phyloP scores from a whole-genome alignment of 371 early-diverging fungal species.

The Mortierella sp. region DNA sequence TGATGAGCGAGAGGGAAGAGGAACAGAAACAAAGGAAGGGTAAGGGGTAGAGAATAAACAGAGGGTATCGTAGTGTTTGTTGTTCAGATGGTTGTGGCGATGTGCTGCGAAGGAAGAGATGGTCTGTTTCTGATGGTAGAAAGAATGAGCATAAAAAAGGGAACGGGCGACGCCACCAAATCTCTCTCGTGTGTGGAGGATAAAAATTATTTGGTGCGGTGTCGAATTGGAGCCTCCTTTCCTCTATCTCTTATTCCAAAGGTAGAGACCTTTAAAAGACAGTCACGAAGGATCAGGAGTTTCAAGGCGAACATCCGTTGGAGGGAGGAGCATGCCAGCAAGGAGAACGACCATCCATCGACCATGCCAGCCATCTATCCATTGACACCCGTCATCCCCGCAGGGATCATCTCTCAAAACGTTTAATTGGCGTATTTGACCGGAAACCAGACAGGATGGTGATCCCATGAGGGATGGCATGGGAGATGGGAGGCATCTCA shows the following conservation, averaged over 20 bases:
- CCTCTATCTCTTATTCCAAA: constrained; percentile 52
- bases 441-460: not conserved
- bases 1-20: not conserved
- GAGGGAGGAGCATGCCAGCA: not conserved
- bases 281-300: constrained; percentile 32
- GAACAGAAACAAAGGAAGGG: not conserved
- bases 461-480: not conserved
- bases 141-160: too few species aligned
- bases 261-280: constrained; percentile 38
- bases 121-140: not conserved
- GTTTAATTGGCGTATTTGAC: not conserved
- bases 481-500: not conserved
- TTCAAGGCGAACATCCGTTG: not conserved
- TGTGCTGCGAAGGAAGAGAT: not conserved
- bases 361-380: constrained; percentile 22
- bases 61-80: not conserved
- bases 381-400: constrained; percentile 15
- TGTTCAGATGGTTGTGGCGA: not conserved
- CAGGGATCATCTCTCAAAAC: not conserved
- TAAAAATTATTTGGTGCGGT: constrained; percentile 22
- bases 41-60: not conserved
- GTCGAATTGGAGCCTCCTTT: constrained; percentile 51
- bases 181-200: constrained; percentile 10
- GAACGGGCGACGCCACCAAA: constrained; percentile 24
- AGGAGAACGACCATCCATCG: constrained; percentile 28